Base-by-base conservation (phyloP, 2,329 filamentous ascomycete species). In the Reticulascus tulasneorum region DNA sequence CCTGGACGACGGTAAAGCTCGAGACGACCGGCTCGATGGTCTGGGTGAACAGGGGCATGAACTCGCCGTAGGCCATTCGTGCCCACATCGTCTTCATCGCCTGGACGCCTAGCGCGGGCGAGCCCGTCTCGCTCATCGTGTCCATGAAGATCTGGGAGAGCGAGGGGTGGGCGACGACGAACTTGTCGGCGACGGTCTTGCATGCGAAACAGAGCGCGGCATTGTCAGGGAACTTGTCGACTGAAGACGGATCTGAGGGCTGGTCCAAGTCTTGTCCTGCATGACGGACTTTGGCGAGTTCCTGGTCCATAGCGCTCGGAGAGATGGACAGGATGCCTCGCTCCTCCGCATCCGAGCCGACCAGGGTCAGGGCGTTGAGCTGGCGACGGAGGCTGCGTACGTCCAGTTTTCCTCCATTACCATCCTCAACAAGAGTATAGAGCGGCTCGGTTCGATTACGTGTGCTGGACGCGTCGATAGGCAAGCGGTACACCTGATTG, bases 361-460 rank as follows among this genome's bases (percentile, higher is more conserved):
- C n/a, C n/a, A n/a, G n/a, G n/a, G n/a, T 22, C 12, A 30, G 11
- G 15, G 33, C 33, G 11, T 18, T 27, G 2, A 36, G 21, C 10
- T 36, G 33, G 9, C 6, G 23, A 9, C 33, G 33, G 15, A 36
- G 26, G 3, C 20, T 17, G 9, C 16, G 19, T 12, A 27, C 30
- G 4, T 30, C n/a, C 12, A 24, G 25, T 13, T 13, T n/a, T n/a
- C 30, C 26, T 10, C 28, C 16, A 11, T 4, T 7, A 5, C n/a
- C 11, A 7, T 23, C 26, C 15, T 12, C 8, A 19, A 23, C 23
- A 24, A 24, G n/a, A 2, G 17, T 10, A 19, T 33, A 37, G 8
- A 6, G 25, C 11, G 28, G 28, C 7, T 37, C 35, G 9, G 34
- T 37, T 10, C 29, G 28, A 17, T 33, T 37, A 13, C 35, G 22